Percentiles rank a stretch among this genome's conserved stretches.
phyloP scores from a whole-genome alignment of 331 rosid genomes.

The Quercus phellos region DNA sequence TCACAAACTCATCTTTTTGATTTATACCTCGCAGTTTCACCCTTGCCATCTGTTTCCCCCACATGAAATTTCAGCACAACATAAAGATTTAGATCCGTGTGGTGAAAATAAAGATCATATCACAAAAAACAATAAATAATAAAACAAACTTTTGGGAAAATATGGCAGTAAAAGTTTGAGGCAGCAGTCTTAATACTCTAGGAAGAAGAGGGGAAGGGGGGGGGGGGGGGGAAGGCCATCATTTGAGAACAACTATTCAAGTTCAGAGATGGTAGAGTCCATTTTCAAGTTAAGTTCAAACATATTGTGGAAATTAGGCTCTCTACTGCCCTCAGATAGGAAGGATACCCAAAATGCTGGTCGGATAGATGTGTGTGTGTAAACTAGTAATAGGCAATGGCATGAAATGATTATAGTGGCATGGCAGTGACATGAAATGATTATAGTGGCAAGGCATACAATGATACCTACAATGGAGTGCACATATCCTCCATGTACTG shows the following conservation, averaged over 20 bases:
- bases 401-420: neutral
- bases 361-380: neutral
- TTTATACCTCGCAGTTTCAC: constrained; percentile 52
- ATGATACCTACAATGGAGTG: neutral
- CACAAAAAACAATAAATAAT: no score
- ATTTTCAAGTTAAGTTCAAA: neutral
- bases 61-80: constrained; percentile 9
- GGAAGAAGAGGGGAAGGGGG: neutral
- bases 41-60: constrained; percentile 50
- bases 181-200: neutral
- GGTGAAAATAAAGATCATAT: neutral
- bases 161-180: neutral
- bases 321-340: neutral
- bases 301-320: neutral
- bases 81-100: neutral
- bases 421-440: neutral
- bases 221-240: neutral
- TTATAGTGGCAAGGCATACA: neutral
- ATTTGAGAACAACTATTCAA: neutral
- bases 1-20: constrained; percentile 46
- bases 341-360: neutral
- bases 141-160: neutral
- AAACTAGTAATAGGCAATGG: neutral
- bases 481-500: neutral
- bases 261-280: neutral